Evolutionary conservation across 345 rosid species (phyloP).

Genomic region (Boechera retrofracta): DNA sequence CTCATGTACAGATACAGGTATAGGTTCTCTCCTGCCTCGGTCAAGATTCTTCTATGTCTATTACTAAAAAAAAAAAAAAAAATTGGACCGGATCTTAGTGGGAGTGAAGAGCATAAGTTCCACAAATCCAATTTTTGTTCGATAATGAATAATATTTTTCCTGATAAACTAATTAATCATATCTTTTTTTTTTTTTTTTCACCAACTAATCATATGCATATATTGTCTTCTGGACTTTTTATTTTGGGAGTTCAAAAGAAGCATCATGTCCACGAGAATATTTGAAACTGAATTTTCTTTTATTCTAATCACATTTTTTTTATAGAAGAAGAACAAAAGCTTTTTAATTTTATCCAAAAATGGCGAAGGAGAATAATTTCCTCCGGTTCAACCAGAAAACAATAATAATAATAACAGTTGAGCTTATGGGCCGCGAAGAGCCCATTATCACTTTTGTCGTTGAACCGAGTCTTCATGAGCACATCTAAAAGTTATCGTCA

Average conservation of each 20-base stretch:
- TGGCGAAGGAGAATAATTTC: background rate
- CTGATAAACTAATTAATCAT: slow-evolving; percentile 6
- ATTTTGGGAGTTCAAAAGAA: background rate
- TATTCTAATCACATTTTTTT: too few relatives aligned
- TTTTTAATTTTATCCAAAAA: background rate
- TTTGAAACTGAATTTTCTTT: too few relatives aligned
- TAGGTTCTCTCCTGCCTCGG: background rate
- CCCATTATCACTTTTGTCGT: background rate
- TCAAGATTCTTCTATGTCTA: too few relatives aligned
- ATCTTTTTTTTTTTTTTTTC: too few relatives aligned
- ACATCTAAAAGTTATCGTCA: background rate
- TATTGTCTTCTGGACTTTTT: background rate
- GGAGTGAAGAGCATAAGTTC: too few relatives aligned
- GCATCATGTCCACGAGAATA: slow-evolving; percentile 4
- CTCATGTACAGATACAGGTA: background rate
- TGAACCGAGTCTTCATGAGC: background rate
- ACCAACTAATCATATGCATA: too few relatives aligned
- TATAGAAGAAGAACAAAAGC: background rate
- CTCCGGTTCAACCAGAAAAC: background rate
- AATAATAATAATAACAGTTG: too few relatives aligned
- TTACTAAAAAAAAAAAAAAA: background rate
- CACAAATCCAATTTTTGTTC: background rate
- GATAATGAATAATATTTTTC: background rate
- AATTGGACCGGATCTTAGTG: background rate
- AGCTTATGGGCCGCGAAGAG: background rate